These are phyloP conservation scores for Galerina marginata DNA, from an alignment of 768 basidiomycete genomes.

Conservation along the genomic window DNA sequence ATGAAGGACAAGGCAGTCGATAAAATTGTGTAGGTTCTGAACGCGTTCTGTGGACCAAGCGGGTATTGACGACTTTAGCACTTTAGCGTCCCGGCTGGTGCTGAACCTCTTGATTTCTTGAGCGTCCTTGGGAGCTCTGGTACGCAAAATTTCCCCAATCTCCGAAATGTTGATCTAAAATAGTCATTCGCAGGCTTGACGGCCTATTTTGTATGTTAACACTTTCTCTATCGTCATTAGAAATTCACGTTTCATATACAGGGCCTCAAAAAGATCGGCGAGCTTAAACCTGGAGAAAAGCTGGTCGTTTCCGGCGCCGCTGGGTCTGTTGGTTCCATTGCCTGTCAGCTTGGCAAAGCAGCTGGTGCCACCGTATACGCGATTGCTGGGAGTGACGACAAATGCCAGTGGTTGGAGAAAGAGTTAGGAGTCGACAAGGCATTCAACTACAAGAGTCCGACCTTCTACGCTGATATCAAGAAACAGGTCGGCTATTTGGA, in stretches of 20 bases:
- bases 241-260: slow-evolving; percentile 30
- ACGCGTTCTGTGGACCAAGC: neutral
- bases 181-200: slow-evolving; percentile 63
- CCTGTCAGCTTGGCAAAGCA: slow-evolving; percentile 83
- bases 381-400: slow-evolving; percentile 84
- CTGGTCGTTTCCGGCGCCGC: slow-evolving; percentile 91
- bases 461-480: slow-evolving; percentile 77
- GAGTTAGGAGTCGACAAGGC: slow-evolving; percentile 85
- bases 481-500: slow-evolving; percentile 76
- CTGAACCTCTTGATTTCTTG: slow-evolving; percentile 75
- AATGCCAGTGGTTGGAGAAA: slow-evolving; percentile 84
- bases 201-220: slow-evolving; percentile 78
- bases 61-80: neutral
- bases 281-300: slow-evolving; percentile 83
- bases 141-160: slow-evolving; percentile 37
- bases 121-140: slow-evolving; percentile 80
- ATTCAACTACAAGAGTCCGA: slow-evolving; percentile 85
- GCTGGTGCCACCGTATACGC: slow-evolving; percentile 84
- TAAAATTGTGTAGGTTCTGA: slow-evolving; percentile 58
- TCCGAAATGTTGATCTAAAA: neutral
- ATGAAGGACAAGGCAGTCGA: slow-evolving; percentile 55
- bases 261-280: slow-evolving; percentile 84
- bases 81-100: slow-evolving; percentile 62
- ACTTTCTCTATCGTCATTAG: neutral
- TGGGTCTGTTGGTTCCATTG: slow-evolving; percentile 85